Base-by-base conservation (phyloP, 495 filamentous ascomycete genomes). In the Podospora appendiculata region DNA sequence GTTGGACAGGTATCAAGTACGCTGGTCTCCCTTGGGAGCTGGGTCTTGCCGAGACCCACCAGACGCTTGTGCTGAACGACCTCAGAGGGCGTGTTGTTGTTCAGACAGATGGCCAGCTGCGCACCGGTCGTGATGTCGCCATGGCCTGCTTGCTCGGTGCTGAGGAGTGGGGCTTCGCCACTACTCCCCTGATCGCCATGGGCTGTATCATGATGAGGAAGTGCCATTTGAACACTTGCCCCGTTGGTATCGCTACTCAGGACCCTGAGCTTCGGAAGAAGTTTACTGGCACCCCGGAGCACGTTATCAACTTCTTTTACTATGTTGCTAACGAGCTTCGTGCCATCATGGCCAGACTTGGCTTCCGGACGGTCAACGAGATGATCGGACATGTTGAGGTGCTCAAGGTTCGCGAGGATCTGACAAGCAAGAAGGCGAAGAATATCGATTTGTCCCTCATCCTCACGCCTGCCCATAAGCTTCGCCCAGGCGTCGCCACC, bases 221-320 rank as follows among this genome's bases (percentile, higher is more conserved):
- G 33, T 68, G 54, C 47, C 59, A 69, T 51, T 52, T 86, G 38
- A 96, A 96, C 60, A 95, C 89, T 32, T 97, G 93, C 71, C 92
- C 93, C 1, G 93, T 98, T 9, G 93, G 93, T 63, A 96, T 99
- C 48, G 93, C 93, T 1, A 96, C 93, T 6, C 93, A 99, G 64
- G 94, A 99, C 59, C 89, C 89, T 6, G 90, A 94, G 62, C 82
- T 99, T 3, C 82, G 94, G 17, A 88, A 90, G 76, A 99, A 96
- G 74, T 97, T 99, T 71, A 78, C 81, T 41, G 94, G 93, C 33
- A 90, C 89, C 0, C 92, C 93, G 7, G 93, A 99, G 70, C 89
- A 99, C 64, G 93, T 96, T 43, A 99, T 99, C 70, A 99, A 99
- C 77, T 99, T 97, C 79, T 99, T 99, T 75, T 99, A 96, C 73